Base-by-base conservation (phyloP, 352 stramenopile species). In the Phytophthora foliorum region DNA sequence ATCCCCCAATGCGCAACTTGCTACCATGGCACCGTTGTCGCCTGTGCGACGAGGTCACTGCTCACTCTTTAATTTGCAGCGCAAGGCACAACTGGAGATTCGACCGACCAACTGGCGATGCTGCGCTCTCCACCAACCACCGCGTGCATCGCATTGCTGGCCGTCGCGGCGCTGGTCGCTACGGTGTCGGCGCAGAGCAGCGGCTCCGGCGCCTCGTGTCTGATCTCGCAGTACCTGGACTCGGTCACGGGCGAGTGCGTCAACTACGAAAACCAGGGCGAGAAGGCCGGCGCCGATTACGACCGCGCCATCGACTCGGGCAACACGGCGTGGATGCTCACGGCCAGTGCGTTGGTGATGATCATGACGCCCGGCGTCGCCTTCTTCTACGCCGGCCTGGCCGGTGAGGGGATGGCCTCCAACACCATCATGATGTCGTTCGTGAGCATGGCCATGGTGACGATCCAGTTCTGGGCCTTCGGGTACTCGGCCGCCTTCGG, bases 391-490 rank as follows among this genome's bases (percentile, higher is more conserved):
- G 86, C 82, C 2, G 84, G 86, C 10, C 72, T 94, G 17, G 84
- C 85, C 0, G 81, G 84, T 29, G 77, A 87, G 51, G 80, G 88
- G 52, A 90, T 88, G 74, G 78, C 87, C 42, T 88, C 87, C 53
- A 90, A 89, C 74, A 92, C 82, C 29, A 88, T 93, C 45, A 86
- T 92, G 67, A 89, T 91, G 80, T 90, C 78, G 17, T 92, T 91
- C 56, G 69, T 86, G 49, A 82, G 69, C 38, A 91, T 92, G 77
- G 84, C 82, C 7, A 46, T 93, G 24, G 80, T 93, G 55, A 90
- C 86, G 32, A 80, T 93, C 49, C 84, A 93, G 72, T 94, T 91
- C 75, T 89, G 82, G 52, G 69, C 76, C 13, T 86, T 91, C 48
- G 87, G 87, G 10, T 94, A 91, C 80, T 91, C 80, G 69, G 72